These are phyloP conservation scores for Kuraishia capsulata DNA, from an alignment of 805 yeast genomes.

Conservation along the genomic window DNA sequence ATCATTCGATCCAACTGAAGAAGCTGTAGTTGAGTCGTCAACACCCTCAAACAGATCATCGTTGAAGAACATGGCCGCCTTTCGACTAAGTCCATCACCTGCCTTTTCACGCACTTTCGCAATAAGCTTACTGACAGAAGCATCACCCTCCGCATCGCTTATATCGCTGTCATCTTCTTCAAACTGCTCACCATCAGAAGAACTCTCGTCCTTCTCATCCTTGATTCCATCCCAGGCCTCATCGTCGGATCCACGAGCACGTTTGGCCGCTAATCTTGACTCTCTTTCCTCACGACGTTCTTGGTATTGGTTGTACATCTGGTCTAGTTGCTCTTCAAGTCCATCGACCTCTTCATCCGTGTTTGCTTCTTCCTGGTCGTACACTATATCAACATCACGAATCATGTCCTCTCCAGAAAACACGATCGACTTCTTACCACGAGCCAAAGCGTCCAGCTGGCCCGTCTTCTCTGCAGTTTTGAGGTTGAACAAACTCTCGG, in stretches of 20 bases:
- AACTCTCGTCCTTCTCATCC: conserved; percentile 31
- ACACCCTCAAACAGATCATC: conserved; percentile 46
- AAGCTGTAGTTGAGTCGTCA: conserved; percentile 14
- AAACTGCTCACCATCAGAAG: conserved; percentile 13
- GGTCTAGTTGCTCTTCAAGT: conserved; percentile 75
- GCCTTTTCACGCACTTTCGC: conserved; percentile 38
- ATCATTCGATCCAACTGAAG: neutral
- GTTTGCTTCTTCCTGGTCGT: conserved; percentile 31
- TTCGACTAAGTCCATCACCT: conserved; percentile 34
- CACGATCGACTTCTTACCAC: conserved; percentile 64
- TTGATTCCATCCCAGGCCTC: conserved; percentile 78
- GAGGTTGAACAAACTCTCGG: conserved; percentile 74
- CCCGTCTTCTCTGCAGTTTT: conserved; percentile 87
- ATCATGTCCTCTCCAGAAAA: conserved; percentile 47
- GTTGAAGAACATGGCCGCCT: conserved; percentile 33
- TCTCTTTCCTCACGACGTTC: conserved; percentile 58
- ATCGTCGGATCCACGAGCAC: conserved; percentile 65
- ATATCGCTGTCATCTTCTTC: conserved; percentile 1
- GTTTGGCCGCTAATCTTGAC: conserved; percentile 59
- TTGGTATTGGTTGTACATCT: conserved; percentile 70
- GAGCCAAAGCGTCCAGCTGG: conserved; percentile 57
- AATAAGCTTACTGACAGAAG: conserved; percentile 51
- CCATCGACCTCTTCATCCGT: conserved; percentile 50
- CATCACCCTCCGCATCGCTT: conserved; percentile 60
- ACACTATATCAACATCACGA: conserved; percentile 47